Base-by-base conservation (phyloP, 805 yeast species). In the Metschnikowia kofuensis region DNA sequence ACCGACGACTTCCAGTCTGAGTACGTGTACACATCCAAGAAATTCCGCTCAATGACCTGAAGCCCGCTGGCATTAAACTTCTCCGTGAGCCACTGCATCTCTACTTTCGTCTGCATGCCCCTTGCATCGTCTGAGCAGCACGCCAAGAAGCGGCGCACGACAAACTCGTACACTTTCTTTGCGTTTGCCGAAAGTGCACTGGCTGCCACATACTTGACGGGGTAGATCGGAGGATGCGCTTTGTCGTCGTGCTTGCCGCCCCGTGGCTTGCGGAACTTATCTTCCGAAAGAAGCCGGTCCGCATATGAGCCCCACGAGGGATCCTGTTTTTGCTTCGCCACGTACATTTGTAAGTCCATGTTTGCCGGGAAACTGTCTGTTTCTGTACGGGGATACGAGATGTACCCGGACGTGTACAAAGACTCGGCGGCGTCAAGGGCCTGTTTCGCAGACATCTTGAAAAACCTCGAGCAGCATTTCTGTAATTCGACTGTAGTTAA, bases 151-250 rank as follows among this genome's bases (percentile, higher is more conserved):
- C 92, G 83, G 47, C 97, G 75, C 2, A 85, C 87, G 1, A 94
- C 83, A 58, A 87, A 89, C 63, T 89, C 96, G 65, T 91, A 94
- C 0, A 94, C 92, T 52, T 78, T 83, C 57, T 77, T 78, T 53
- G 87, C 86, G 45, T 78, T 79, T 0, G 63, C 66, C 27, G 54
- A 61, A 11, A 70, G 53, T 35, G 57, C 44, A 34, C 60, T 60
- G 16, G 65, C 48, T 41, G 66, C 72, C 30, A 60, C 75, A 55
- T 71, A 79, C 49, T 69, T 70, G 10, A 89, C 82, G 0, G 99
- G 99, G 66, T 94, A 97, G 49, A 94, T 94, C 0, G 99, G 97
- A 5, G 99, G 98, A 77, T 94, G 99, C 26, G 99, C 98, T 62
- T 89, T 84, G 69, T 94, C 99, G 61, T 90, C 87, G 61, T 88